A percentile compares a stretch with the other conserved stretches of the same genome.
phyloP scores from a whole-genome alignment of 176 grass and related monocot species.

The Oryza australiensis region DNA sequence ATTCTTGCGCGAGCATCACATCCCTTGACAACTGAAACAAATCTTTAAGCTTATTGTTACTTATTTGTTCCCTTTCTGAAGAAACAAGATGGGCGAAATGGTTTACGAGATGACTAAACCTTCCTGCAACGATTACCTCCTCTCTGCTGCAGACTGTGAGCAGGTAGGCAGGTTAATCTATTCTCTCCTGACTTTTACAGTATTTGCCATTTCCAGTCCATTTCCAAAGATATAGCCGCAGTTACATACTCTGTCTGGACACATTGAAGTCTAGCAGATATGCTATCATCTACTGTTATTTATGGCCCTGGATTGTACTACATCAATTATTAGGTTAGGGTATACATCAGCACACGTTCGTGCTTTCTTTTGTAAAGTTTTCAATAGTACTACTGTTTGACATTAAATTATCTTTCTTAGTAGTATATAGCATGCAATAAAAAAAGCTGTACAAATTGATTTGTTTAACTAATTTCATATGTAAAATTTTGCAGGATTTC shows the following conservation, averaged over 20 bases:
- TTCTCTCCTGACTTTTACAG: slow-evolving; percentile 4
- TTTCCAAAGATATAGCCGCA: slow-evolving; percentile 27
- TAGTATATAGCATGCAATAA: not conserved
- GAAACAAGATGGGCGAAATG: not conserved
- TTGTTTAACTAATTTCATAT: not conserved
- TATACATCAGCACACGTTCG: not conserved
- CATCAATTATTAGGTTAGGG: not conserved
- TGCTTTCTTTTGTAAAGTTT: not conserved
- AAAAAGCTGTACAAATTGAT: not conserved
- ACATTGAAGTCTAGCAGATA: slow-evolving; percentile 34
- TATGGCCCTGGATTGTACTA: slow-evolving; percentile 30
- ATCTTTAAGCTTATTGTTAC: not conserved
- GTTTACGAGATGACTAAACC: not conserved
- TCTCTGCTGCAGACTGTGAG: not conserved
- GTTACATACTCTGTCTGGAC: slow-evolving; percentile 12
- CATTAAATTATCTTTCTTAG: not conserved
- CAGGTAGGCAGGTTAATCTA: not conserved
- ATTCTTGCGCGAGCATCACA: not conserved
- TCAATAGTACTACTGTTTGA: not conserved
- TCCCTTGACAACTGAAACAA: not conserved
- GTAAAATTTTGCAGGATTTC: not conserved
- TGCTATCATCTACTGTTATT: slow-evolving; percentile 26
- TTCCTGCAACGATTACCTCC: not conserved
- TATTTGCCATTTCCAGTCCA: not conserved
- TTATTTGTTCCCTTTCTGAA: not conserved